Conservation (phyloP, 805 yeast genomes). For the Kregervanrija delftensis region DNA sequence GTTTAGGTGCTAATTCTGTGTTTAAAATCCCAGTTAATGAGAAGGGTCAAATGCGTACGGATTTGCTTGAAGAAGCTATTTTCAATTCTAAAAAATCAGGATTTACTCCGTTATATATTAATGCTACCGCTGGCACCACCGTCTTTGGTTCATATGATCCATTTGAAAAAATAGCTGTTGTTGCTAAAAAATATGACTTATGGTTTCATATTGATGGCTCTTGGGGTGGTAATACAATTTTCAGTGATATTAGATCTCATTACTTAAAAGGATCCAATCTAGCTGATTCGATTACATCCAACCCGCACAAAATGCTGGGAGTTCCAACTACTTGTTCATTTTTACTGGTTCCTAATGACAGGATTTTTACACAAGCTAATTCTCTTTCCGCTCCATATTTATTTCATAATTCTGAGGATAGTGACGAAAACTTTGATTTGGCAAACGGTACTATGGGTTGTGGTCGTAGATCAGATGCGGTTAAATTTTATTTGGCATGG, state of each 20-base stretch:
- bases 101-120: constrained; percentile 63
- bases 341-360: constrained; percentile 61
- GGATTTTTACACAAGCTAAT: constrained; percentile 62
- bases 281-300: constrained; percentile 73
- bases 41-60: constrained; percentile 51
- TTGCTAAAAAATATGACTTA: constrained; percentile 47
- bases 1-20: constrained; percentile 58
- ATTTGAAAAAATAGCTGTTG: constrained; percentile 42
- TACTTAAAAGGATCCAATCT: constrained; percentile 52
- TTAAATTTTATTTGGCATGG: constrained; percentile 78
- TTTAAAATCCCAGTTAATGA: constrained; percentile 53
- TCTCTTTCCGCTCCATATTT: constrained; percentile 75
- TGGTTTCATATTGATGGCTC: constrained; percentile 89
- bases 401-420: constrained; percentile 53
- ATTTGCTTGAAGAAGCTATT: constrained; percentile 41
- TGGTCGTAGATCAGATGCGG: constrained; percentile 78
- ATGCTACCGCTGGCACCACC: constrained; percentile 86
- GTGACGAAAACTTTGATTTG: constrained; percentile 56
- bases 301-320: constrained; percentile 88
- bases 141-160: constrained; percentile 82
- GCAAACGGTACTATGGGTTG: constrained; percentile 93
- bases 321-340: constrained; percentile 76
- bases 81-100: constrained; percentile 41
- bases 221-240: constrained; percentile 84
- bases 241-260: constrained; percentile 40